phyloP scores from a whole-genome alignment of 176 grass and related monocot genomes.

The Oryza nivara region DNA sequence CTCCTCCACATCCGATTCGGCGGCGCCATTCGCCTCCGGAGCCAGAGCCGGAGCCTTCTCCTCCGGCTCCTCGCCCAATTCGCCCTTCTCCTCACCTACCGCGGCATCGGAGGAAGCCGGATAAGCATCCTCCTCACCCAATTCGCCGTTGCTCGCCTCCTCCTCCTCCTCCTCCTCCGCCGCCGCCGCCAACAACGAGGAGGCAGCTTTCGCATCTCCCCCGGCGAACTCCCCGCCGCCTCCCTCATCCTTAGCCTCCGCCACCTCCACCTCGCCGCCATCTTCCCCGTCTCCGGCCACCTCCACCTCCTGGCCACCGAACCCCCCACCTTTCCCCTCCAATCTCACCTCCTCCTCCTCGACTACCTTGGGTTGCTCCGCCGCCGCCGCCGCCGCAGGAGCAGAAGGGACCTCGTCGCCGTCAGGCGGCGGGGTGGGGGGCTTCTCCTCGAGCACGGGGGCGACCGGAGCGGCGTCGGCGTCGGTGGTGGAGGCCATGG shows the following conservation, averaged over 20 bases:
- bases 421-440: not conserved
- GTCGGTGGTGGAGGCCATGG: conserved; percentile 48
- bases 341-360: conserved; percentile 17
- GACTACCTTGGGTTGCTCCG: not conserved
- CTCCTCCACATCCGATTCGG: not conserved
- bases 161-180: too few relatives aligned
- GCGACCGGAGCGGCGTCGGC: not conserved
- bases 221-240: not conserved
- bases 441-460: conserved; percentile 21
- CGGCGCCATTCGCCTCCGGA: conserved; percentile 2
- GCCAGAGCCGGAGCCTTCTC: not conserved
- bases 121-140: conserved; percentile 33
- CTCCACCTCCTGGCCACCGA: not conserved
- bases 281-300: not conserved
- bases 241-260: not conserved
- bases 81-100: conserved; percentile 28
- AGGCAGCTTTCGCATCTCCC: conserved; percentile 9
- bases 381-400: not conserved
- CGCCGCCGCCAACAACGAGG: not conserved
- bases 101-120: not conserved
- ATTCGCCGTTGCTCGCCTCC: conserved; percentile 29
- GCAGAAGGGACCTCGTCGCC: too few relatives aligned
- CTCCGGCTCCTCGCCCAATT: not conserved
- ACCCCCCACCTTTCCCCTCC: conserved; percentile 9
- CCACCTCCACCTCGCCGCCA: not conserved